Evolutionary conservation across 192 early-diverging fungal species (phyloP).

Genomic region (Jimgerdemannia lactiflua): DNA sequence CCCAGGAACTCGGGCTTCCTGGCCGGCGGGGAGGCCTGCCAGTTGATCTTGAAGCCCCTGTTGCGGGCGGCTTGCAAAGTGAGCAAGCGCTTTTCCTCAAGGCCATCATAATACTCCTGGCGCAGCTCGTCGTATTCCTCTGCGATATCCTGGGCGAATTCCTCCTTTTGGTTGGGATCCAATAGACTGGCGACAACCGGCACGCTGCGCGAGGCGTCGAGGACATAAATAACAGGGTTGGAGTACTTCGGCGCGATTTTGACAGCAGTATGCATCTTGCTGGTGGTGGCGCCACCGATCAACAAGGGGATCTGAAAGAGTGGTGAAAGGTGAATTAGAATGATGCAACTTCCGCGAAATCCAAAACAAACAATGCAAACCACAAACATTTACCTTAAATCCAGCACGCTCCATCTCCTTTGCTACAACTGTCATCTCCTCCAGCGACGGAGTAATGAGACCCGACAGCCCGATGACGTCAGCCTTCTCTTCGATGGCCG

Average conservation of each 20-base stretch:
- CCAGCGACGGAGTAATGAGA: constrained; percentile 92
- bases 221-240: constrained; percentile 76
- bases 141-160: constrained; percentile 83
- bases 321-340: not conserved
- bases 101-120: constrained; percentile 89
- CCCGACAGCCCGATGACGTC: constrained; percentile 93
- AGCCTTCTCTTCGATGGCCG: constrained; percentile 84
- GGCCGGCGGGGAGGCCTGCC: constrained; percentile 59
- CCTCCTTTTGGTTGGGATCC: constrained; percentile 73
- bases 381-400: constrained; percentile 43
- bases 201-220: constrained; percentile 91
- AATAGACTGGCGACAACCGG: constrained; percentile 86
- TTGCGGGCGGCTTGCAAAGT: constrained; percentile 67
- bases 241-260: constrained; percentile 92
- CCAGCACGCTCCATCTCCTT: constrained; percentile 89
- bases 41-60: constrained; percentile 66
- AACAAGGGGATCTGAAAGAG: constrained; percentile 70
- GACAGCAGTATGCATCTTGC: constrained; percentile 95
- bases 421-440: constrained; percentile 97
- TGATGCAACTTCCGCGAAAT: not conserved
- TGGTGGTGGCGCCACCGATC: constrained; percentile 95
- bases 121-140: constrained; percentile 96
- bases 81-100: constrained; percentile 83
- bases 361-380: constrained; percentile 1
- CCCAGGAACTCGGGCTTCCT: constrained; percentile 83